A percentile compares a stretch with the other conserved stretches of the same genome.
Evolutionary conservation across 148 eudicot genomes (phyloP).

Genomic region (Camellia japonica): DNA sequence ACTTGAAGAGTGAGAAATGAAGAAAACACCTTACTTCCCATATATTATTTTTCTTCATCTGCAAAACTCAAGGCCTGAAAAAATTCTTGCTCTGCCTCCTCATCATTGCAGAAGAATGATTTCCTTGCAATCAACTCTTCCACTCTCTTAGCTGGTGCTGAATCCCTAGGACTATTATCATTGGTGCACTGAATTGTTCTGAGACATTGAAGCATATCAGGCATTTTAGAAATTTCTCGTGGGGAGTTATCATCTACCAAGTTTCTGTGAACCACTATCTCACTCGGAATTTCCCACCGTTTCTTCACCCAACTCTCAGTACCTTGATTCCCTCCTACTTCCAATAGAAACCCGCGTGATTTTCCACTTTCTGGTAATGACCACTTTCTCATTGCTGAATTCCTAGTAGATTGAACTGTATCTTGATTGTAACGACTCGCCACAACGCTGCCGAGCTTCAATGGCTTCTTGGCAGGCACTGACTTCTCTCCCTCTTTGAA

Average conservation of each 20-base stretch:
- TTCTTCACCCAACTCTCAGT: conserved; percentile 49
- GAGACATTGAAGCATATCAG: conserved; percentile 55
- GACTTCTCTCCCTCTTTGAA: conserved; percentile 66
- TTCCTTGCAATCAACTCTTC: conserved; percentile 60
- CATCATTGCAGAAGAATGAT: conserved; percentile 39
- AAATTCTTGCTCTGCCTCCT: conserved; percentile 36
- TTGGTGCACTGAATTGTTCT: conserved; percentile 30
- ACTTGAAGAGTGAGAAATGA: background rate
- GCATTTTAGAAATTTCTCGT: conserved; percentile 29
- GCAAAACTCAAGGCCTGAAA: conserved; percentile 54
- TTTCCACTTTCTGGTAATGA: conserved; percentile 68
- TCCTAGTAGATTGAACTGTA: conserved; percentile 19
- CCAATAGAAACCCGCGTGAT: conserved; percentile 20
- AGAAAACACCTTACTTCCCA: background rate
- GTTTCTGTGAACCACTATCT: conserved; percentile 29
- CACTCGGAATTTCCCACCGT: conserved; percentile 56
- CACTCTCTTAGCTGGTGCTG: conserved; percentile 71
- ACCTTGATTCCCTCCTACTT: conserved; percentile 14
- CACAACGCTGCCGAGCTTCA: conserved; percentile 66
- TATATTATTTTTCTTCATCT: conserved; percentile 12
- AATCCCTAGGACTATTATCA: conserved; percentile 55
- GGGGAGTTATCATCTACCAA: conserved; percentile 36
- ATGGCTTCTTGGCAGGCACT: conserved; percentile 47
- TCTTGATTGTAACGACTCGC: conserved; percentile 75
- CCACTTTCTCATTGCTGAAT: conserved; percentile 64